These are phyloP conservation scores for Cerrena zonata DNA, from an alignment of 1,284 basidiomycete species.

Conservation along the genomic window DNA sequence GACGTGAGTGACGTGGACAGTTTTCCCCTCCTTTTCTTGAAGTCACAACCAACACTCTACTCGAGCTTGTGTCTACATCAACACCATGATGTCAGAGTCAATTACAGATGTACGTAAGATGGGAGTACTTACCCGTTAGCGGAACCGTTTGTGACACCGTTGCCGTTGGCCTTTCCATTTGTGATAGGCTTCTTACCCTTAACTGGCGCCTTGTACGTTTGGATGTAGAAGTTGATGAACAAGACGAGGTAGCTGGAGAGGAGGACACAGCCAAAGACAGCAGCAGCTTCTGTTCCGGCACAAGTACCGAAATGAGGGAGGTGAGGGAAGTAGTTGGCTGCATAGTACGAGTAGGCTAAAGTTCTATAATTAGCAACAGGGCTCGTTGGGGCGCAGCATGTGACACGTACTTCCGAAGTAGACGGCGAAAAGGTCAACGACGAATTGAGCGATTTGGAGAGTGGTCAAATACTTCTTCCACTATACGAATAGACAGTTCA, in stretches of 20 bases:
- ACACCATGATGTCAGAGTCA: not conserved
- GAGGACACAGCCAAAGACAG: conserved; percentile 82
- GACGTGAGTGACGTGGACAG: conserved; percentile 1
- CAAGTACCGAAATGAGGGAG: conserved; percentile 77
- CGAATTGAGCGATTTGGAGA: conserved; percentile 93
- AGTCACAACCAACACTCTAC: not conserved
- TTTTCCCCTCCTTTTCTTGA: not conserved
- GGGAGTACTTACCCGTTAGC: conserved; percentile 28
- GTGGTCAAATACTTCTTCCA: conserved; percentile 97
- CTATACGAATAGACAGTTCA: conserved; percentile 33
- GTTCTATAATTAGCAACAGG: conserved; percentile 4
- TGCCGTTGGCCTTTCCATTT: conserved; percentile 31
- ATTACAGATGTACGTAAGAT: not conserved
- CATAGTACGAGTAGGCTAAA: conserved; percentile 80
- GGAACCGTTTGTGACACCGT: conserved; percentile 19
- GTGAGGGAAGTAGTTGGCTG: conserved; percentile 53
- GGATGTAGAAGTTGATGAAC: conserved; percentile 87
- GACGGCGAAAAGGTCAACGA: conserved; percentile 83
- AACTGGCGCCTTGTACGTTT: conserved; percentile 70
- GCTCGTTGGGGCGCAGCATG: conserved; percentile 12
- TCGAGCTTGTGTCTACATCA: conserved; percentile 6
- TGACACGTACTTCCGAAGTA: conserved; percentile 86
- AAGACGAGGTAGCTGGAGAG: conserved; percentile 85
- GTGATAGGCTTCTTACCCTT: conserved; percentile 34
- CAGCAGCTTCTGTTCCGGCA: conserved; percentile 83